phyloP scores from a whole-genome alignment of 768 basidiomycete genomes.

The Crassisporium funariophilum region DNA sequence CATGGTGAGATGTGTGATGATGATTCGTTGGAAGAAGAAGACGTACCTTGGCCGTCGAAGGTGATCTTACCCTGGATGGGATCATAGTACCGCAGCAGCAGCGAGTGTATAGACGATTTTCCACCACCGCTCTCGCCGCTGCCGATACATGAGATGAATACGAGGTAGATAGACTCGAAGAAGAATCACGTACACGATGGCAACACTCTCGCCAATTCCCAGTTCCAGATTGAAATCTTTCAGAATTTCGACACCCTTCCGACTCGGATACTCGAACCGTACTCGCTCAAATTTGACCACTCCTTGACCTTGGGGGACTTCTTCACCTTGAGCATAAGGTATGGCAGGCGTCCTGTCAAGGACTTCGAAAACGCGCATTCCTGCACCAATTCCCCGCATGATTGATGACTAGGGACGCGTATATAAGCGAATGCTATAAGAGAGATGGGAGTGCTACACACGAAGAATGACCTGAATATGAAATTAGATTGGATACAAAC shows the following conservation, averaged over 20 bases:
- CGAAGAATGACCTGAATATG: constrained; percentile 48
- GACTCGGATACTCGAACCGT: constrained; percentile 86
- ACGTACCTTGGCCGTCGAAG: constrained; percentile 81
- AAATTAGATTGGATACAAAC: constrained; percentile 9
- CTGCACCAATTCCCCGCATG: constrained; percentile 96
- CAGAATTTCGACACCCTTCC: constrained; percentile 78
- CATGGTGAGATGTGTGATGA: neutral
- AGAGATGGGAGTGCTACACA: constrained; percentile 35
- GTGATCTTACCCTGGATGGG: constrained; percentile 81
- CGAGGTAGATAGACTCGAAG: neutral
- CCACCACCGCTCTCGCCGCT: constrained; percentile 94
- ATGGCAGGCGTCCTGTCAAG: constrained; percentile 81
- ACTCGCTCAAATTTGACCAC: constrained; percentile 81
- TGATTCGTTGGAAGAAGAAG: neutral
- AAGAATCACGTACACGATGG: constrained; percentile 75
- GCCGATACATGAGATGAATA: constrained; percentile 8
- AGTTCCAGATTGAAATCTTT: constrained; percentile 83
- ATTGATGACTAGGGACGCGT: constrained; percentile 69
- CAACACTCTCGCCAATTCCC: constrained; percentile 83
- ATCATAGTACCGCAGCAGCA: constrained; percentile 88
- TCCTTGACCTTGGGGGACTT: constrained; percentile 59
- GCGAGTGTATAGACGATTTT: constrained; percentile 88
- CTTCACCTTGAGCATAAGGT: constrained; percentile 60
- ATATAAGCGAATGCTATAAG: neutral
- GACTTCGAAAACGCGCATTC: constrained; percentile 91